Conservation (phyloP, 176 grass and related monocot species). For the Raddia guianensis region DNA sequence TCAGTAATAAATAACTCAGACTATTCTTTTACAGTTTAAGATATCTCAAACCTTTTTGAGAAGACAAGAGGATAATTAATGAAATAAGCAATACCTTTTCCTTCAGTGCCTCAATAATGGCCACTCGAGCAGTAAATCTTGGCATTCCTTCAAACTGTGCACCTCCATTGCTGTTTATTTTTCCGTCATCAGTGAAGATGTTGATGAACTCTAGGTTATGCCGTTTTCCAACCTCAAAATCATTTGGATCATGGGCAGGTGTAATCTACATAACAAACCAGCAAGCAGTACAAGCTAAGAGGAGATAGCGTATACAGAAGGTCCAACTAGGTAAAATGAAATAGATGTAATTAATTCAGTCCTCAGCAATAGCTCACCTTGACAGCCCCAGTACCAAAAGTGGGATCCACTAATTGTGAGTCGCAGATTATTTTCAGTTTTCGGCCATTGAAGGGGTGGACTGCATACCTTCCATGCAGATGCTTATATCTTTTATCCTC, state of each 20-base stretch:
- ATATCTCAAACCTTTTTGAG: conserved; percentile 5
- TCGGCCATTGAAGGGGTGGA: conserved; percentile 79
- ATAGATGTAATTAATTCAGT: background rate
- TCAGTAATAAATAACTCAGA: background rate
- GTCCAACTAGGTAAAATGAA: conserved; percentile 20
- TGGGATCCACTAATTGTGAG: conserved; percentile 79
- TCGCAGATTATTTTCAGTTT: conserved; percentile 82
- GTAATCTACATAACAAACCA: conserved; percentile 67
- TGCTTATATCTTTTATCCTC: conserved; percentile 75
- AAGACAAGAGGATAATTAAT: background rate
- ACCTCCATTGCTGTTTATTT: conserved; percentile 79
- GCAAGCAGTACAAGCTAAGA: conserved; percentile 30
- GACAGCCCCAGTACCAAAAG: conserved; percentile 87
- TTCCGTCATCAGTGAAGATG: conserved; percentile 90
- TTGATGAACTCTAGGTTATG: conserved; percentile 89
- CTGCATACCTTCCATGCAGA: conserved; percentile 74
- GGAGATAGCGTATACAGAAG: background rate
- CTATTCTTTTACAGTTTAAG: background rate
- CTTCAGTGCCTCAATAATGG: conserved; percentile 70
- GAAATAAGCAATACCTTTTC: conserved; percentile 55
- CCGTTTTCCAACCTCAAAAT: conserved; percentile 92
- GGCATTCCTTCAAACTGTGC: conserved; percentile 80
- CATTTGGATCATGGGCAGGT: conserved; percentile 88
- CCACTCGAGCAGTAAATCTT: conserved; percentile 66
- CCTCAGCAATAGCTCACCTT: conserved; percentile 53